phyloP scores from a whole-genome alignment of 306 rosid species.

The Pterocarpus macrocarpus region DNA sequence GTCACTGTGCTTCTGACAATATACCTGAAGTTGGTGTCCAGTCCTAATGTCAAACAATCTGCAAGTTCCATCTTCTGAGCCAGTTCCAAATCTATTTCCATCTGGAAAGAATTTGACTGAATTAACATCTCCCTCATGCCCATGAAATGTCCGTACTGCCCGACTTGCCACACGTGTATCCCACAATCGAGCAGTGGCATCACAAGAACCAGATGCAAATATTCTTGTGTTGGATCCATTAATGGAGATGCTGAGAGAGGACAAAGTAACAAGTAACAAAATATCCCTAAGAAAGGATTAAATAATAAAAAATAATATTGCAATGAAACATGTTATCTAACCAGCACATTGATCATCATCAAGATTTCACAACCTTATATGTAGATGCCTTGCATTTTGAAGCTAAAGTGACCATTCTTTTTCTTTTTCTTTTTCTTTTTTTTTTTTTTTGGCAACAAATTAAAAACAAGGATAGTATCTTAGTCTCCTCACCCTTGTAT shows the following conservation, averaged over 20 bases:
- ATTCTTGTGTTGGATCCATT: constrained; percentile 76
- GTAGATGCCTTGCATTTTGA: constrained; percentile 28
- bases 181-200: constrained; percentile 89
- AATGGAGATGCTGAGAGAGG: constrained; percentile 77
- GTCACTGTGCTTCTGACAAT: constrained; percentile 73
- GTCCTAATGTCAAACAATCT: constrained; percentile 89
- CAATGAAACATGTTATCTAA: neutral
- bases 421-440: too few species aligned
- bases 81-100: constrained; percentile 95
- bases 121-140: constrained; percentile 86
- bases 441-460: neutral
- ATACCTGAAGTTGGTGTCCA: constrained; percentile 91
- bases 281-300: constrained; percentile 5
- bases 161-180: constrained; percentile 97
- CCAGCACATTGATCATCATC: neutral
- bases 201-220: constrained; percentile 94
- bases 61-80: constrained; percentile 91
- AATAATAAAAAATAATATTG: neutral
- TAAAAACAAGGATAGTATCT: neutral
- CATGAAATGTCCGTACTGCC: constrained; percentile 85
- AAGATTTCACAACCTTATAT: constrained; percentile 16
- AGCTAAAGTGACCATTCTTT: constrained; percentile 11
- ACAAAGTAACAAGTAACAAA: constrained; percentile 22
- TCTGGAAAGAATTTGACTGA: constrained; percentile 89
- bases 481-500: neutral